Percentiles rank a stretch among this genome's conserved stretches.
phyloP scores from a whole-genome alignment of 352 stramenopile genomes.

The Globisporangium parvum region DNA sequence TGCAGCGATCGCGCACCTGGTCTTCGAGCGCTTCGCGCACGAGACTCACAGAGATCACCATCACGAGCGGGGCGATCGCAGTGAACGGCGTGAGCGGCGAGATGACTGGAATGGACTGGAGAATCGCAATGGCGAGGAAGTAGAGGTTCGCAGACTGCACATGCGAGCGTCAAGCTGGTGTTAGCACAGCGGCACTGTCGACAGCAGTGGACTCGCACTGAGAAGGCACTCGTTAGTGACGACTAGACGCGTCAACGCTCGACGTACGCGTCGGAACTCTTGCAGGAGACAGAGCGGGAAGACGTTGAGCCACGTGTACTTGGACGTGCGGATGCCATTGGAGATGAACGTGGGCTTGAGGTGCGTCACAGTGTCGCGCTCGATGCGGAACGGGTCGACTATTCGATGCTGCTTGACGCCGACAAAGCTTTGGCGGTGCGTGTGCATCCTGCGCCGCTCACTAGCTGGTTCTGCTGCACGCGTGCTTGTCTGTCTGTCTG shows the following conservation, averaged over 20 bases:
- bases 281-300: slow-evolving; percentile 60
- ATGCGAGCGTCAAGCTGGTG: neutral
- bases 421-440: slow-evolving; percentile 15
- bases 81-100: slow-evolving; percentile 51
- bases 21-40: slow-evolving; percentile 80
- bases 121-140: slow-evolving; percentile 41
- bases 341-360: slow-evolving; percentile 46
- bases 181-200: slow-evolving; percentile 65
- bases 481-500: neutral
- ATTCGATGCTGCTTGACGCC: slow-evolving; percentile 36
- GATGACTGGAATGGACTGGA: slow-evolving; percentile 82
- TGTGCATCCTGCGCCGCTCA: too few species aligned
- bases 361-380: slow-evolving; percentile 46
- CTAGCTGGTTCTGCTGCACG: too few species aligned
- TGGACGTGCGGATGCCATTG: slow-evolving; percentile 87
- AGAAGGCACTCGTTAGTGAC: too few species aligned
- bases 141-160: slow-evolving; percentile 76
- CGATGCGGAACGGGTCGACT: slow-evolving; percentile 57
- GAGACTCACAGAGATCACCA: slow-evolving; percentile 76
- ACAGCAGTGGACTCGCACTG: too few species aligned
- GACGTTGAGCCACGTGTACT: slow-evolving; percentile 87
- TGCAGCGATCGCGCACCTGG: slow-evolving; percentile 33
- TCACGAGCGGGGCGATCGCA: slow-evolving; percentile 73
- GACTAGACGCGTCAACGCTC: too few species aligned
- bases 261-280: slow-evolving; percentile 77